phyloP scores from a whole-genome alignment of 495 filamentous ascomycete species.

The Pseudevernia furfuracea region DNA sequence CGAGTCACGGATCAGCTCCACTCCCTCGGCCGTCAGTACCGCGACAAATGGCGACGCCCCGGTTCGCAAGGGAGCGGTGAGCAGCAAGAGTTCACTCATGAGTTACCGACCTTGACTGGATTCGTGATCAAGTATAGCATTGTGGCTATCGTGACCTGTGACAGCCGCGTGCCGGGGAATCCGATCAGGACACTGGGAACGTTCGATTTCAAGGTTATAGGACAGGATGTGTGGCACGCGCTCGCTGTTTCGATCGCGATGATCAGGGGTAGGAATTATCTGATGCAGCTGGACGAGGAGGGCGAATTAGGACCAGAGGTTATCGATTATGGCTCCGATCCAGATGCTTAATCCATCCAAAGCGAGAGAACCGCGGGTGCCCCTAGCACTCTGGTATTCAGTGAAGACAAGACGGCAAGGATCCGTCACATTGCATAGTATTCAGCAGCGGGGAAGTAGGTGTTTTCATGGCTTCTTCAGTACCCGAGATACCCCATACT shows the following conservation, averaged over 20 bases:
- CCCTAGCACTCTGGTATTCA: not conserved
- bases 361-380: not conserved
- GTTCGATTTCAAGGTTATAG: slow-evolving; percentile 35
- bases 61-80: slow-evolving; percentile 5
- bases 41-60: slow-evolving; percentile 16
- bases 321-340: slow-evolving; percentile 22
- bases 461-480: not conserved
- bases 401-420: not conserved
- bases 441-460: not conserved
- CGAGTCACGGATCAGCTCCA: slow-evolving; percentile 32
- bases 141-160: slow-evolving; percentile 37
- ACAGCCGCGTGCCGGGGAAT: slow-evolving; percentile 24
- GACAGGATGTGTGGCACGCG: slow-evolving; percentile 44
- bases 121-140: slow-evolving; percentile 39
- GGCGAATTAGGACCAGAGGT: slow-evolving; percentile 17
- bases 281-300: slow-evolving; percentile 29
- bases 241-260: slow-evolving; percentile 39
- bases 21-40: slow-evolving; percentile 29
- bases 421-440: not conserved
- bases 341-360: not conserved
- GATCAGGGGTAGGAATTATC: slow-evolving; percentile 34
- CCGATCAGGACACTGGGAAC: slow-evolving; percentile 28
- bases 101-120: slow-evolving; percentile 34
- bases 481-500: not conserved
- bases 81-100: slow-evolving; percentile 6